A percentile compares a stretch with the other conserved stretches of the same genome.
These are phyloP conservation scores for Phytophthora macrochlamydospora DNA, from an alignment of 352 stramenopile genomes.

Conservation along the genomic window DNA sequence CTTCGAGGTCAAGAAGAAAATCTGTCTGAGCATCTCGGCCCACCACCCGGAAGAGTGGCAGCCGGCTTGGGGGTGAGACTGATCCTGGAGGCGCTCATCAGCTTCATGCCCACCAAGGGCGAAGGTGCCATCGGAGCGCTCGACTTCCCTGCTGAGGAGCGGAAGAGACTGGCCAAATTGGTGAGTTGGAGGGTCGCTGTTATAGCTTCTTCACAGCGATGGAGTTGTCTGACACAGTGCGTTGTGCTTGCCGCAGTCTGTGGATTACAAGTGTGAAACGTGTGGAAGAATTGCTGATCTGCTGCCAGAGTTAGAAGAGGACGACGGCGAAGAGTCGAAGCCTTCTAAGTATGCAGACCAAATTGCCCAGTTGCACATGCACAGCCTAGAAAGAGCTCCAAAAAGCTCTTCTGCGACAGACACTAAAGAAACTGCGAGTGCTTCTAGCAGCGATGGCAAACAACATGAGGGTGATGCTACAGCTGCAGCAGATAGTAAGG, in stretches of 20 bases:
- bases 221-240: constrained; percentile 3
- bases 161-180: constrained; percentile 64
- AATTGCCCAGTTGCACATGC: constrained; percentile 83
- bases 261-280: constrained; percentile 78
- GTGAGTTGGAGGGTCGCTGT: constrained; percentile 25
- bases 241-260: constrained; percentile 45
- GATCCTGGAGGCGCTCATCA: constrained; percentile 98
- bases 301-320: constrained; percentile 58
- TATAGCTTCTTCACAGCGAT: not conserved
- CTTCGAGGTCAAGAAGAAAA: constrained; percentile 98
- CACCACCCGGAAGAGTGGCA: constrained; percentile 99
- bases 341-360: constrained; percentile 80
- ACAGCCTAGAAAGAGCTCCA: constrained; percentile 58
- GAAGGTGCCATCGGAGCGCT: constrained; percentile 85
- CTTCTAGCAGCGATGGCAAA: constrained; percentile 1
- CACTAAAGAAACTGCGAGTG: constrained; percentile 12
- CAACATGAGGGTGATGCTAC: constrained; percentile 1
- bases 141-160: constrained; percentile 74
- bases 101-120: constrained; percentile 94
- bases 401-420: constrained; percentile 11
- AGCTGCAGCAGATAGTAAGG: not conserved
- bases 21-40: constrained; percentile 98
- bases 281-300: constrained; percentile 73
- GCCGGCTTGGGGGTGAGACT: constrained; percentile 94
- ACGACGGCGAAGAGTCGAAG: constrained; percentile 34